Conservation (phyloP, 169 alveolate genomes). For the Plasmodium vivax region DNA sequence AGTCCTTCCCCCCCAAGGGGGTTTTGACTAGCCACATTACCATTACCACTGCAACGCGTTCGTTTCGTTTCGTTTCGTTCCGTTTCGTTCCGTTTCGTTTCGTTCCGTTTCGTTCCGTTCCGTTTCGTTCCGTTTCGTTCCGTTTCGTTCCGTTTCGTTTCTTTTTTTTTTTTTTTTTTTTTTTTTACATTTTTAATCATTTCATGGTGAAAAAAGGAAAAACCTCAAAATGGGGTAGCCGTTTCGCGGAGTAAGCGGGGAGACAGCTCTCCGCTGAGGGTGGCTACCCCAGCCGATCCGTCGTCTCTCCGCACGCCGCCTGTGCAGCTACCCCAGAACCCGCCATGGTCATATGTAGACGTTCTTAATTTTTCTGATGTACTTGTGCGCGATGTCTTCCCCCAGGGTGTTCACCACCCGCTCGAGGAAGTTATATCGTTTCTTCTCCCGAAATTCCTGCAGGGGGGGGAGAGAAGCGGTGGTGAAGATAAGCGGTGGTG, state of each 20-base stretch:
- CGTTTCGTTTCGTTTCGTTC: no score
- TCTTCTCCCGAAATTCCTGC: slow-evolving; percentile 80
- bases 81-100: no score
- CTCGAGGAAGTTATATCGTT: slow-evolving; percentile 85
- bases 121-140: no score
- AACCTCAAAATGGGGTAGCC: background rate
- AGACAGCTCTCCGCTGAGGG: background rate
- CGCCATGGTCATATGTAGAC: slow-evolving; percentile 8
- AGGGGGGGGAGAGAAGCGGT: background rate
- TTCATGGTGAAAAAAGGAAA: background rate
- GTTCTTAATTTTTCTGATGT: slow-evolving; percentile 83
- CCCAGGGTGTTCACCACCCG: slow-evolving; percentile 88
- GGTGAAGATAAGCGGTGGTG: background rate
- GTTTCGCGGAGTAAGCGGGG: background rate
- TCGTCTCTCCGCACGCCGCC: background rate
- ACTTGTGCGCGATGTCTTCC: slow-evolving; percentile 88
- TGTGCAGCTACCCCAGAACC: background rate
- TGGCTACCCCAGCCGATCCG: background rate
- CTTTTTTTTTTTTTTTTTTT: background rate
- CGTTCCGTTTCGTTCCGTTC: no score
- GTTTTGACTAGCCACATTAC: background rate
- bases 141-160: background rate
- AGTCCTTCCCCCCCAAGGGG: background rate
- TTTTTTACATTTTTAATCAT: no score
- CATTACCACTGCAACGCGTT: background rate